phyloP scores from a whole-genome alignment of 1,284 basidiomycete genomes.

The Athelia psychrophila region DNA sequence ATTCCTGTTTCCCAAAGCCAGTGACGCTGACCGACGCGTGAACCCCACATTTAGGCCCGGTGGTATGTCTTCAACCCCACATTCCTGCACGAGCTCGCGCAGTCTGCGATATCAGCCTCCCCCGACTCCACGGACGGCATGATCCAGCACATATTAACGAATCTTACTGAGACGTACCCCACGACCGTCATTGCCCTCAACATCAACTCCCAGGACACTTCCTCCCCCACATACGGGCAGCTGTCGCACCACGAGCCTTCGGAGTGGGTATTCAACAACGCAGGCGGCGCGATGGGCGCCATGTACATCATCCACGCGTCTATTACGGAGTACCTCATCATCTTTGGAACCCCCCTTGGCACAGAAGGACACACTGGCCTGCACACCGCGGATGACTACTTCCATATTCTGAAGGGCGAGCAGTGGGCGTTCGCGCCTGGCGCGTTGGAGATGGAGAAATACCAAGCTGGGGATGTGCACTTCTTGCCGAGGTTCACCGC shows the following conservation, averaged over 20 bases:
- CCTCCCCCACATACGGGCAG: background rate
- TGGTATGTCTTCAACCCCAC: constrained; percentile 75
- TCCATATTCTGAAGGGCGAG: constrained; percentile 91
- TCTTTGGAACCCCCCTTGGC: constrained; percentile 94
- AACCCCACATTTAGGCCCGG: constrained; percentile 33
- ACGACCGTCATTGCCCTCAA: constrained; percentile 56
- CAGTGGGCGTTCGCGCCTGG: constrained; percentile 91
- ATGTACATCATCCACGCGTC: constrained; percentile 98
- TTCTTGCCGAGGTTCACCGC: constrained; percentile 78
- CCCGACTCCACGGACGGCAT: constrained; percentile 66
- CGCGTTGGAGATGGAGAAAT: constrained; percentile 79
- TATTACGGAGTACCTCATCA: constrained; percentile 91
- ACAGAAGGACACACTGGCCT: constrained; percentile 95
- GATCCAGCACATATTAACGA: constrained; percentile 73
- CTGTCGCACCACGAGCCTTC: constrained; percentile 17
- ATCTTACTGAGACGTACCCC: constrained; percentile 71
- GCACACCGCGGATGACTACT: constrained; percentile 97
- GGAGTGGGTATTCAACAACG: constrained; percentile 98
- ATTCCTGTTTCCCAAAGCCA: background rate
- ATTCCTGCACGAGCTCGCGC: constrained; percentile 64
- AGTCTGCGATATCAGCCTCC: constrained; percentile 64
- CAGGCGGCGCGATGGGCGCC: constrained; percentile 96
- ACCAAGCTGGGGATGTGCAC: constrained; percentile 83
- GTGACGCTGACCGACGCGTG: background rate
- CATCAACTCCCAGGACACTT: constrained; percentile 34